Conservation (phyloP, 2,329 filamentous ascomycete genomes). For the Domatiomyces catenatus region DNA sequence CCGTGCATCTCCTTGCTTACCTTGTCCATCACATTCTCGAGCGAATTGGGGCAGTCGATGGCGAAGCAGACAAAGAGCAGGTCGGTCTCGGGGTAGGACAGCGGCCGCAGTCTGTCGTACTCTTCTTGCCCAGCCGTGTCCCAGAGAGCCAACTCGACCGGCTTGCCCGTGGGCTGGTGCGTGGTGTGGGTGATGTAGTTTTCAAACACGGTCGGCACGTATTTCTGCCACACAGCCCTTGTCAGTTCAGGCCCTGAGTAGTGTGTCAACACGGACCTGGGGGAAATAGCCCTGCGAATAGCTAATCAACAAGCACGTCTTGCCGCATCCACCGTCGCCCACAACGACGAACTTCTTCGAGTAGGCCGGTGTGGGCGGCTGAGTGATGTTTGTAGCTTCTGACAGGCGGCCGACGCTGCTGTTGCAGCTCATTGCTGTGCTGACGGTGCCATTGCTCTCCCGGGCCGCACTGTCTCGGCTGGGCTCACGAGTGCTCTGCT, state of each 20-base stretch:
- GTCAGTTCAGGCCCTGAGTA: not conserved
- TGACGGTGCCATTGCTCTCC: conserved; percentile 79
- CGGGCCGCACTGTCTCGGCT: conserved; percentile 28
- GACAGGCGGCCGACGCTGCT: conserved; percentile 59
- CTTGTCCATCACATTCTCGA: conserved; percentile 99
- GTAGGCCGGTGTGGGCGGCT: conserved; percentile 58
- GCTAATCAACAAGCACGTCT: conserved; percentile 95
- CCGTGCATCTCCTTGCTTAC: conserved; percentile 36
- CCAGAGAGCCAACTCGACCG: conserved; percentile 91
- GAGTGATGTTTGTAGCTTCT: conserved; percentile 69
- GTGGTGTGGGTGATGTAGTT: conserved; percentile 98
- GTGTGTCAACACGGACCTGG: conserved; percentile 49
- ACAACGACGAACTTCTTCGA: conserved; percentile 99
- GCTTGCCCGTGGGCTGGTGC: conserved; percentile 77
- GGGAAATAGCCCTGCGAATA: conserved; percentile 98
- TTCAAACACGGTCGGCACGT: conserved; percentile 96
- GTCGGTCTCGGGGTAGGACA: conserved; percentile 96
- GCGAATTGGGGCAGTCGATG: conserved; percentile 93
- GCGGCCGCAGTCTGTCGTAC: conserved; percentile 85
- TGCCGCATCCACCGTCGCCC: conserved; percentile 92
- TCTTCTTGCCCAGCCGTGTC: conserved; percentile 98
- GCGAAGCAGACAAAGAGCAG: conserved; percentile 98
- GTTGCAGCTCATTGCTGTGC: conserved; percentile 58
- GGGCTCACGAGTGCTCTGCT: conserved; percentile 27
- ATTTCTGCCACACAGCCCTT: conserved; percentile 54